Conservation (phyloP, 305 asterid species). For the Euphrasia arctica region DNA sequence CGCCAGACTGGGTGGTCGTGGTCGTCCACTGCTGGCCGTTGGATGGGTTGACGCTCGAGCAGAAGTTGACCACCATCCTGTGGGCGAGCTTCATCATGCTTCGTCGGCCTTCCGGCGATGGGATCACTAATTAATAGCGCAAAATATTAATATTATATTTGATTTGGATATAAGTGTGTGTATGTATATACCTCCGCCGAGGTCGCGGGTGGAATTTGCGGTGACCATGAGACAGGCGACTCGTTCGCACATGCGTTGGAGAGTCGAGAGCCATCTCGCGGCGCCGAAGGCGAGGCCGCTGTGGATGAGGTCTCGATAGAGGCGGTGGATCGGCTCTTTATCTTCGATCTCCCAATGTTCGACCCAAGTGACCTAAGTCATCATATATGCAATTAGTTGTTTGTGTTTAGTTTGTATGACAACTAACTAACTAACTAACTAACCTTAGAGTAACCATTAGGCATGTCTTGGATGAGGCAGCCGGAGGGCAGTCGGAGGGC, state of each 20-base stretch:
- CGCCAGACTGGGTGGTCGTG: conserved; percentile 52
- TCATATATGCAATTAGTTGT: background rate
- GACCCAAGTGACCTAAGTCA: conserved; percentile 78
- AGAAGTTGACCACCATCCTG: conserved; percentile 82
- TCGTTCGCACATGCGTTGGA: conserved; percentile 81
- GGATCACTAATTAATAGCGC: conserved; percentile 41
- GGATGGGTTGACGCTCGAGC: conserved; percentile 72
- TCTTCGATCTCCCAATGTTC: conserved; percentile 95
- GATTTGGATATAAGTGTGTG: too few relatives aligned
- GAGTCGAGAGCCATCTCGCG: conserved; percentile 75
- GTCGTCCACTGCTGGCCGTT: conserved; percentile 66
- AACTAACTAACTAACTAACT: too few relatives aligned
- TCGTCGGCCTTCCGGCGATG: conserved; percentile 75
- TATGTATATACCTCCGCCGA: conserved; percentile 53
- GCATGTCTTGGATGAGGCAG: conserved; percentile 92
- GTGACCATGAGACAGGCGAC: conserved; percentile 66
- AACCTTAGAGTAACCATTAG: conserved; percentile 98
- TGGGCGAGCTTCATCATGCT: conserved; percentile 95
- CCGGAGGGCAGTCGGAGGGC: conserved; percentile 86
- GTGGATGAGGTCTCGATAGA: conserved; percentile 69
- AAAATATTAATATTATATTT: too few relatives aligned
- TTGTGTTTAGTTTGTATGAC: background rate
- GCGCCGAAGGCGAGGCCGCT: conserved; percentile 92
- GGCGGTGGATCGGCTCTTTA: conserved; percentile 50
- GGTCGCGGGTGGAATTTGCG: conserved; percentile 55